A percentile compares a stretch with the other conserved stretches of the same genome.
Conservation (phyloP, 2,329 filamentous ascomycete species). For the Knufia fluminis region DNA sequence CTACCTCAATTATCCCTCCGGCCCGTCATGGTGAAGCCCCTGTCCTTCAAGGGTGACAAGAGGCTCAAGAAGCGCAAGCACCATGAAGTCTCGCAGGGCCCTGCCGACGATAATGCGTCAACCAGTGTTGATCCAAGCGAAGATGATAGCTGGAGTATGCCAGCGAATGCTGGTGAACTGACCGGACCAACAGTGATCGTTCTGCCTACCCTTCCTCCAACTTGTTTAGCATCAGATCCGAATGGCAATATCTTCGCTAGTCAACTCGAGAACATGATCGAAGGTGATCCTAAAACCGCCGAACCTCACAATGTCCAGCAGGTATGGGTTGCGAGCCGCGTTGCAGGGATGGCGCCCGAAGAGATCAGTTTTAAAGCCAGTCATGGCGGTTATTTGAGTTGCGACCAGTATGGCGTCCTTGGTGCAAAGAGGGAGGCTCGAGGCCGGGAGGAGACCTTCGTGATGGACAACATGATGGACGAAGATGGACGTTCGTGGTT, state of each 20-base stretch:
- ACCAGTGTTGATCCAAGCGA: conserved; percentile 37
- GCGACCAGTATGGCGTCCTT: conserved; percentile 21
- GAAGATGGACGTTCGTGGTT: conserved; percentile 11
- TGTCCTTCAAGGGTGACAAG: conserved; percentile 96
- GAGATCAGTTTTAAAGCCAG: conserved; percentile 76
- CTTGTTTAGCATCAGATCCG: conserved; percentile 74
- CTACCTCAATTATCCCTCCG: no score
- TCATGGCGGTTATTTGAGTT: conserved; percentile 59
- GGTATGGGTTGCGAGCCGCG: conserved; percentile 83
- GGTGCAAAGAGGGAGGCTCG: conserved; percentile 21
- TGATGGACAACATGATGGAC: conserved; percentile 11
- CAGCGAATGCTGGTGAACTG: conserved; percentile 64
- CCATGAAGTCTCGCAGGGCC: conserved; percentile 31
- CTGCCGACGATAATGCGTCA: conserved; percentile 24
- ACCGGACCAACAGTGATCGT: conserved; percentile 75
- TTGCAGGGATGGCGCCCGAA: conserved; percentile 64
- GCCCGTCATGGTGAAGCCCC: conserved; percentile 55
- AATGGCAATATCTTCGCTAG: conserved; percentile 78
- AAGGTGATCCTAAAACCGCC: conserved; percentile 69
- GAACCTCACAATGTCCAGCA: conserved; percentile 94
- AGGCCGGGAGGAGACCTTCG: conserved; percentile 26
- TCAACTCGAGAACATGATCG: conserved; percentile 76
- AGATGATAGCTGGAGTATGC: conserved; percentile 88
- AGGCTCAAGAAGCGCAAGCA: conserved; percentile 77
- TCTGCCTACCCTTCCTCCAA: conserved; percentile 62